Evolutionary conservation across 495 filamentous ascomycete species (phyloP), one percentile per base, ranked within the genome.

Genomic region (Parachaetomium inaequale): DNA sequence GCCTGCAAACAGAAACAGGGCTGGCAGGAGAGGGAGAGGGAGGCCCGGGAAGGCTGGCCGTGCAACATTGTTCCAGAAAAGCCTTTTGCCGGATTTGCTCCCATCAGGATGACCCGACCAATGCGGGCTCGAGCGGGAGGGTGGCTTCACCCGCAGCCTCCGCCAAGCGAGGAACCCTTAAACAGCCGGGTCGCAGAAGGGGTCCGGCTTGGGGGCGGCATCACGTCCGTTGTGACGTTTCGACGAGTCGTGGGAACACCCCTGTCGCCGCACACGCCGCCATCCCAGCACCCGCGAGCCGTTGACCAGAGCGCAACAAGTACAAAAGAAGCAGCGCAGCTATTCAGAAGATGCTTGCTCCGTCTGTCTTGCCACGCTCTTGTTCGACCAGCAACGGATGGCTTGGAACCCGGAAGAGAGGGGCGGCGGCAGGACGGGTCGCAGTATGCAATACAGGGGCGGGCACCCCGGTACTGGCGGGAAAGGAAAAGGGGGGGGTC

Each of bases 161-260:
- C 64, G 67, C n/a, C 64, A 68, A 67, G 65, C 64, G 55, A 64
- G 64, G 66, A 47, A 49, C 45, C 66, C 63, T 66, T 71, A 63
- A 69, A 70, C 68, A 70, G 66, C 68, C 68, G 67, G 63, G 65
- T 69, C 58, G 58, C 64, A 67, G 63, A 63, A 68, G 66, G 68
- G 72, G 70, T 53, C 46, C 29, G 42, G 58, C n/a, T 32, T 58
- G 59, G 61, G 28, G 28, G 28, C 28, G 31, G 26, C 58, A 76
- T 70, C 74, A 76, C 75, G 68, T 74, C 73, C 73, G 66, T 63
- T 73, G n/a, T 72, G 65, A 68, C 59, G 75, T 76, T 76, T 78
- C 73, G 72, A 72, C 61, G 63, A 55, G 56, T 70, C 55, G 47
- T 12, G 66, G 64, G 46, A 26, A 40, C 7, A 57, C 52, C 52